Evolutionary conservation across 106 monocot species (phyloP), one percentile per base, ranked within the genome.

Genomic region (Dendrobium nobile): DNA sequence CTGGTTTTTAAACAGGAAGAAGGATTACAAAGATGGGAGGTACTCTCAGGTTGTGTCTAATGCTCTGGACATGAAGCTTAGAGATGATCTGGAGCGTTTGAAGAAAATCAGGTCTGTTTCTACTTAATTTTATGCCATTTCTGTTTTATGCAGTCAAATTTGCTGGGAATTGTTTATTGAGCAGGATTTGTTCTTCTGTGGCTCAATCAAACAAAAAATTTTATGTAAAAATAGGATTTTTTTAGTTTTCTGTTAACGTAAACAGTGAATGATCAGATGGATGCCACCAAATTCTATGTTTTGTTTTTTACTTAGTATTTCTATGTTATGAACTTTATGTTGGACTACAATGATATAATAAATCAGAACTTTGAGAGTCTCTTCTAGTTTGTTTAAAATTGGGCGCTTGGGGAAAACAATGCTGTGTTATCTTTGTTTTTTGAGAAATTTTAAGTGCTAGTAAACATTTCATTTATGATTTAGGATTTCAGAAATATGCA

Each of bases 1-100:
- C 26, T 92, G 92, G 92, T 92, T 92, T 72, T 58, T 92, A 31
- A 92, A 92, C 84, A 85, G 92, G 40, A 89, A 92, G 83, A 89
- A 89, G 84, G 89, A 89, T 28, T 87, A 92, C 82, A 92, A 92
- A 76, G 92, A 89, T 82, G 92, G 92, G 4, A 87, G 89, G 82
- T 89, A 84, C 81, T 87, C 89, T 17, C 89, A 89, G 80, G 89
- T 92, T 51, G 82, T 89, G 67, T 92, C 89, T 11, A 89, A 92
- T 82, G 87, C 89, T 47, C 47, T 92, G 81, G 89, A 89, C 77
- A 87, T 91, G 88, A 88, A 89, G 83, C 88, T 91, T 16, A 91
- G 88, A 76, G 88, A 89, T 87, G 85, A 91, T 51, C 78, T 88
- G 75, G 88, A 89, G 75, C 89, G 85, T 5, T 77, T 89, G 80